Conservation (phyloP, 768 basidiomycete genomes). For the Harrya chromipes region DNA sequence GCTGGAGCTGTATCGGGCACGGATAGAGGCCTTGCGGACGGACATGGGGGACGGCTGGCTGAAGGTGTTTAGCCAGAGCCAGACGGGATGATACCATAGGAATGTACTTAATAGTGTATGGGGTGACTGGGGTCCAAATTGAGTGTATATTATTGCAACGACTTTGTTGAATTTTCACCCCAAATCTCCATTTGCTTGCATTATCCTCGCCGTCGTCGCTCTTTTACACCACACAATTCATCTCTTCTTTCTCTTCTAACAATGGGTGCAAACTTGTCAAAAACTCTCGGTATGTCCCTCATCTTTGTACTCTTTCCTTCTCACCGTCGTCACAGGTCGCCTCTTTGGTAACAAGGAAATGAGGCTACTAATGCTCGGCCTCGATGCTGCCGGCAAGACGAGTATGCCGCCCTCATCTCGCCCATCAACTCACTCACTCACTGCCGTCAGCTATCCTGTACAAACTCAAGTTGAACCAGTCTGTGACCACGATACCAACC, state of each 20-base stretch:
- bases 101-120: slow-evolving; percentile 1
- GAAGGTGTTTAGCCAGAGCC: slow-evolving; percentile 76
- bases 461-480: slow-evolving; percentile 98
- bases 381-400: slow-evolving; percentile 98
- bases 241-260: slow-evolving; percentile 16
- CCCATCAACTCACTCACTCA: background rate
- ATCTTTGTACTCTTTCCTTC: background rate
- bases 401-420: slow-evolving; percentile 53
- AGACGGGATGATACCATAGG: slow-evolving; percentile 13
- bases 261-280: slow-evolving; percentile 89
- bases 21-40: slow-evolving; percentile 76
- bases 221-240: slow-evolving; percentile 49
- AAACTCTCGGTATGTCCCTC: slow-evolving; percentile 54
- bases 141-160: slow-evolving; percentile 13
- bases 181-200: slow-evolving; percentile 26
- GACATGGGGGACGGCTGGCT: slow-evolving; percentile 92
- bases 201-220: slow-evolving; percentile 49
- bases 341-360: slow-evolving; percentile 99
- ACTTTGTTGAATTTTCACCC: slow-evolving; percentile 25
- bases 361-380: slow-evolving; percentile 93
- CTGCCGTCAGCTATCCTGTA: slow-evolving; percentile 84
- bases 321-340: slow-evolving; percentile 53
- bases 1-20: slow-evolving; percentile 70
- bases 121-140: slow-evolving; percentile 31
- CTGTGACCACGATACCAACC: slow-evolving; percentile 97